Evolutionary conservation across 257 asterid genomes (phyloP), one percentile per base, ranked within the genome.

Genomic region (Solanum stenotomum): DNA sequence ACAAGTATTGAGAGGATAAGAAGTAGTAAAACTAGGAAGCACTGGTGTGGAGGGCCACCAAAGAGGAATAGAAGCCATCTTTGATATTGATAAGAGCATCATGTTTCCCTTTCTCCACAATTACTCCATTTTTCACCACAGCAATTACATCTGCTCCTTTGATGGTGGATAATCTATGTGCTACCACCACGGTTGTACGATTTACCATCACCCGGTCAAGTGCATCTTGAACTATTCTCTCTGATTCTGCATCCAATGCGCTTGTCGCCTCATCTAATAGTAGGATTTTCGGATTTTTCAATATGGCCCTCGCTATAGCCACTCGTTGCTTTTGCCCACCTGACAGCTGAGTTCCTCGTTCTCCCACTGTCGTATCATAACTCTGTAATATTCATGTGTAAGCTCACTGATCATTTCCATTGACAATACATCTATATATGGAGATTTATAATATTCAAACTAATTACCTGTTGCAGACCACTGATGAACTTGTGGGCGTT

Each of bases 271-370:
- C 99, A 14, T 96, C 99, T 5, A 96, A 79, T 38, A 96, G 92
- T 14, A 96, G 85, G 77, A 96, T 93, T 92, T 92, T 94, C 0
- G 98, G 99, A 52, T 92, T 92, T 90, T 95, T 96, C 8, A 95
- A 75, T 20, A 96, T 93, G 84, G 98, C 99, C 16, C 99, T 92
- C 0, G 99, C 99, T 8, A 96, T 96, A 75, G 99, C 98, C 1
- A 96, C 94, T 4, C 99, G 96, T 75, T 96, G 99, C 90, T 96
- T 95, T 46, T 96, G 99, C 10, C 99, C 99, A 1, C 98, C 98
- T 1, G 98, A 96, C 42, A 96, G 89, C 38, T 95, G 98, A 6
- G 92, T 89, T 20, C 98, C 99, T 65, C 98, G 91, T 87, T 96
- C 99, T 42, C 98, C 98, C 72, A 95, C 99, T 85, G 90, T 56